These are phyloP conservation scores for Pseudomonodictys pantanalensis DNA, from an alignment of 495 filamentous ascomycete species.

Conservation along the genomic window DNA sequence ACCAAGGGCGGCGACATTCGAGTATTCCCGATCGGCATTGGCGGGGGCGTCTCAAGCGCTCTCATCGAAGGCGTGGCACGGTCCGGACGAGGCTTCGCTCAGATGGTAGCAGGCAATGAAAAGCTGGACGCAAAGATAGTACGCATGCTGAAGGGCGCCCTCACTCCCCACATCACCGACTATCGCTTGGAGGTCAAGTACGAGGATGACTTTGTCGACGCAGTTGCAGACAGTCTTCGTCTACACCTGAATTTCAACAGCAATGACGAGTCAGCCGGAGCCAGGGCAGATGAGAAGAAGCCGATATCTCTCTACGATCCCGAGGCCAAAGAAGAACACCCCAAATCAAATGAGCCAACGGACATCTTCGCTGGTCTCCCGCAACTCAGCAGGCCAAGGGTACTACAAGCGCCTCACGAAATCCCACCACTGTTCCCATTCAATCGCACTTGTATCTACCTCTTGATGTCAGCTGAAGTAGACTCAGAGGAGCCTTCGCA, in stretches of 20 bases:
- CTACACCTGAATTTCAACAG: constrained; percentile 23
- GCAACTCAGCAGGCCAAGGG: constrained; percentile 48
- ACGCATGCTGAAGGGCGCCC: constrained; percentile 66
- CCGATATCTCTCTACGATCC: constrained; percentile 59
- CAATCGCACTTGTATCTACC: constrained; percentile 58
- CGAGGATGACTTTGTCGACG: constrained; percentile 49
- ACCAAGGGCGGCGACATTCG: constrained; percentile 49
- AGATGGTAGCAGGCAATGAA: constrained; percentile 56
- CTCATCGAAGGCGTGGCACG: constrained; percentile 66
- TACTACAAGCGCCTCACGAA: constrained; percentile 58
- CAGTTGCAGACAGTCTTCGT: constrained; percentile 46
- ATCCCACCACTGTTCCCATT: constrained; percentile 65
- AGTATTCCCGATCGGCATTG: constrained; percentile 67
- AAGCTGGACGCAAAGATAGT: constrained; percentile 62
- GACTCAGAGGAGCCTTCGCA: too few species aligned
- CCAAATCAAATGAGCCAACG: constrained; percentile 33
- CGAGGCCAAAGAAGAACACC: constrained; percentile 36
- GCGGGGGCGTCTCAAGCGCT: constrained; percentile 56
- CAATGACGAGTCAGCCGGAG: neutral
- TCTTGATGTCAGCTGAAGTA: constrained; percentile 57
- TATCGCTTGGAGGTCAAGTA: constrained; percentile 62
- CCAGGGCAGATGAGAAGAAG: constrained; percentile 20
- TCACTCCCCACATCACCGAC: constrained; percentile 58
- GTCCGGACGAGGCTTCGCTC: constrained; percentile 64
- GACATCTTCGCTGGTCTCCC: constrained; percentile 48